These are phyloP conservation scores for Trametes pubescens DNA, from an alignment of 1,284 basidiomycete species.

Conservation along the genomic window DNA sequence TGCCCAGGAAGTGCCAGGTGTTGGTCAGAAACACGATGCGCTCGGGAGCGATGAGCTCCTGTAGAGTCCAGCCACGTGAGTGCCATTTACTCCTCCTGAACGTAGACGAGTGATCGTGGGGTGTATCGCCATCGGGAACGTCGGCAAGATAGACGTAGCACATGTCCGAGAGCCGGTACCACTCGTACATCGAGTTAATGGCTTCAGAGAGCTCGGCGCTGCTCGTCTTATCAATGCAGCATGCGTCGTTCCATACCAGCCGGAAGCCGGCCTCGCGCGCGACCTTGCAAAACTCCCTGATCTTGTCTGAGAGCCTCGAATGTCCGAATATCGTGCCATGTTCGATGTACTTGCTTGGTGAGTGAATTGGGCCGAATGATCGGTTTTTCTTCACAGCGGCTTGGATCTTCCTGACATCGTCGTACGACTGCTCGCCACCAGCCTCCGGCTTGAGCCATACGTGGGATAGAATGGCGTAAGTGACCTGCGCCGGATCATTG, in stretches of 20 bases:
- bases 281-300: neutral
- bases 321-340: too few relatives aligned
- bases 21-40: conserved; percentile 15
- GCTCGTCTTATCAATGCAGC: conserved; percentile 1
- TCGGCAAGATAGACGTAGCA: conserved; percentile 7
- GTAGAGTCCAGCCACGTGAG: conserved; percentile 9
- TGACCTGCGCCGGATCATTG: neutral
- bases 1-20: conserved; percentile 13
- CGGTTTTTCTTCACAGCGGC: neutral
- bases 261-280: conserved; percentile 1
- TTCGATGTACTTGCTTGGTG: too few relatives aligned
- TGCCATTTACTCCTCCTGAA: neutral
- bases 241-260: neutral
- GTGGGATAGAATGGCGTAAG: neutral
- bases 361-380: too few relatives aligned
- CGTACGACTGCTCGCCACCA: neutral
- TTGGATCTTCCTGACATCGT: neutral
- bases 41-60: conserved; percentile 15
- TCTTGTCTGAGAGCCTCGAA: neutral
- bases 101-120: neutral
- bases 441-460: neutral
- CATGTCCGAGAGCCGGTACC: neutral
- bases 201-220: neutral
- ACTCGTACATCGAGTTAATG: neutral
- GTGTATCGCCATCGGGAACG: neutral